These are phyloP conservation scores for Ramaria sp. DNA, from an alignment of 768 basidiomycete species.

Conservation along the genomic window DNA sequence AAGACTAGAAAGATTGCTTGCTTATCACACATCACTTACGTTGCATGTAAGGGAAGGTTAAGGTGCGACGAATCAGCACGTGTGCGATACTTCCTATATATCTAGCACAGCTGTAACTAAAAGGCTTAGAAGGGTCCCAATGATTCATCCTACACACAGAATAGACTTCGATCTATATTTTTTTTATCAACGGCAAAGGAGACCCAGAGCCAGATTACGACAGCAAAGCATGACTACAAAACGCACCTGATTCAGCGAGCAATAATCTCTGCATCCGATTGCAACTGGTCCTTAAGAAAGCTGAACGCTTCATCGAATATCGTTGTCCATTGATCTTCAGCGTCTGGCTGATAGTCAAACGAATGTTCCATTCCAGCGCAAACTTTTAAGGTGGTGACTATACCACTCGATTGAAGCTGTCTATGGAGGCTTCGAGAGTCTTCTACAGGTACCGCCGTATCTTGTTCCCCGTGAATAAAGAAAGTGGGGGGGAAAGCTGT, in stretches of 20 bases:
- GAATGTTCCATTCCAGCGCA: conserved; percentile 40
- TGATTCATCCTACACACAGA: too few species aligned
- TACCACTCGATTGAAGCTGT: conserved; percentile 26
- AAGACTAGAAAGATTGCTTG: too few species aligned
- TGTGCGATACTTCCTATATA: too few species aligned
- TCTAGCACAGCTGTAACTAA: too few species aligned
- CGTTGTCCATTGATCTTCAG: conserved; percentile 28
- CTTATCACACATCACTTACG: too few species aligned
- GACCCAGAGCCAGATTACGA: not conserved
- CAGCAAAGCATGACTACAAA: not conserved
- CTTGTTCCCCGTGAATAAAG: conserved; percentile 36
- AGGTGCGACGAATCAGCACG: too few species aligned
- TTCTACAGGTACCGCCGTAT: conserved; percentile 31
- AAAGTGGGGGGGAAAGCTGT: conserved; percentile 34
- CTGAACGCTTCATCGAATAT: conserved; percentile 24
- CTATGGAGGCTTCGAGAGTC: conserved; percentile 30
- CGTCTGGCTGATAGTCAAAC: conserved; percentile 39
- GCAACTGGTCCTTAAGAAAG: conserved; percentile 15
- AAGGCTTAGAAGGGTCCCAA: too few species aligned
- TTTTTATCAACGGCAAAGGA: not conserved
- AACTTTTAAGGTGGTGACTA: conserved; percentile 24
- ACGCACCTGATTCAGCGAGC: not conserved
- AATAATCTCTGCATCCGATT: not conserved
- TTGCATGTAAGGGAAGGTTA: too few species aligned
- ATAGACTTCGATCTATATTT: not conserved